These are phyloP conservation scores for Echites panduratus DNA, from an alignment of 257 asterid genomes.

Conservation along the genomic window DNA sequence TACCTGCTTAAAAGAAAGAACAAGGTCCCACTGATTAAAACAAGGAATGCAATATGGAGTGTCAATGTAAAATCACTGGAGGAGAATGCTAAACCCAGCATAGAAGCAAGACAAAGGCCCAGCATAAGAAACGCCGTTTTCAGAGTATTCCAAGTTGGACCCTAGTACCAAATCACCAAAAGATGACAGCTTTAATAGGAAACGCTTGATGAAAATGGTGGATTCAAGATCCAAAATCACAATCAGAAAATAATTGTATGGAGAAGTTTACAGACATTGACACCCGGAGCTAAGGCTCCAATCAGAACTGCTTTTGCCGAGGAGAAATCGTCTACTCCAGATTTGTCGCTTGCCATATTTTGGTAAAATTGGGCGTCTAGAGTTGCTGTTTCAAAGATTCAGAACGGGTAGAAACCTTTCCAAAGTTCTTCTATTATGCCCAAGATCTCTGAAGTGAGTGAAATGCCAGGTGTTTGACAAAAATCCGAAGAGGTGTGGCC, in stretches of 20 bases:
- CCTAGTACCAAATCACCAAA: conserved; percentile 33
- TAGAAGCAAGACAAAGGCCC: conserved; percentile 63
- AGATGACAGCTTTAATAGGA: conserved; percentile 14
- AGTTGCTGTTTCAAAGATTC: background rate
- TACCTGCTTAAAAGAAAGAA: conserved; percentile 82
- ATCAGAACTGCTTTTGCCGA: conserved; percentile 61
- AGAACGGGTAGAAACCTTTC: background rate
- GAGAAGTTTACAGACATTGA: conserved; percentile 47
- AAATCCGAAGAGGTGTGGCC: too few relatives aligned
- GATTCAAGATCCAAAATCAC: conserved; percentile 2
- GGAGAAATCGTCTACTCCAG: conserved; percentile 33
- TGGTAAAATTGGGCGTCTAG: background rate
- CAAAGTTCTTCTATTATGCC: background rate
- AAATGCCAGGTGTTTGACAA: too few relatives aligned
- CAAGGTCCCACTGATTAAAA: conserved; percentile 61
- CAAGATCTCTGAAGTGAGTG: too few relatives aligned
- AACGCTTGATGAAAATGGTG: background rate
- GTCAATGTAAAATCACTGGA: conserved; percentile 59
- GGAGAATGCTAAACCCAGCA: conserved; percentile 83
- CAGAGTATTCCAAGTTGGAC: conserved; percentile 79
- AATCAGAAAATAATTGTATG: background rate
- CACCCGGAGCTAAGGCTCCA: conserved; percentile 92
- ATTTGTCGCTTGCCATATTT: conserved; percentile 38
- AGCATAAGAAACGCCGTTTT: conserved; percentile 76
- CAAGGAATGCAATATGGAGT: conserved; percentile 70